Evolutionary conservation across 768 basidiomycete species (phyloP), one percentile per base, ranked within the genome.

Genomic region (Calocera viscosa): DNA sequence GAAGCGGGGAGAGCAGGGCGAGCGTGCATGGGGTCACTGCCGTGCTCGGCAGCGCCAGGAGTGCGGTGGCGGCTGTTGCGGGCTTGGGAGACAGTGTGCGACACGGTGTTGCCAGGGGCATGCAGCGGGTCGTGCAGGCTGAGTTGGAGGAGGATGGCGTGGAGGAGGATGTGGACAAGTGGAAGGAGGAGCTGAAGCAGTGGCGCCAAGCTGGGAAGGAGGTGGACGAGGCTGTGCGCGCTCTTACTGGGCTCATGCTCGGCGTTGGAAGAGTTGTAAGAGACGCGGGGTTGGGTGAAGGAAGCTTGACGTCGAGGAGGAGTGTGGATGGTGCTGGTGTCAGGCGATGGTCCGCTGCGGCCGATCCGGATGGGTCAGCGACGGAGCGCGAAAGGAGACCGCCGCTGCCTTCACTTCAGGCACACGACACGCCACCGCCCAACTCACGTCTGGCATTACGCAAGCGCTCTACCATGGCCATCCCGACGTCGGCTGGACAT

Each of bases 81-180:
- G 10, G 26, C 26, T 5, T 60, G 11, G 53, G 53, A 5, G 53
- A 60, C 3, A 22, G 26, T 60, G 53, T 60, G 24, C 14, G 53
- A 19, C 30, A 16, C 14, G 53, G 53, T 5, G 53, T 60, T 12
- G 53, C 53, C 14, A 26, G 53, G 26, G 53, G 53, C 14, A 60
- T 60, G 53, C 53, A 60, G 53, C 11, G 53, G 53, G 53, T 60
- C 30, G 53, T 60, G 2, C 53, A 60, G 53, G 53, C 53, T 60
- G 53, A 60, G 30, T 26, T 60, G 53, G 53, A 60, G 11, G 53
- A 60, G 14, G 53, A 60, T 10, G 26, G 5, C 5, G 10, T 26
- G 26, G 26, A 26, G 2, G 53, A 32, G 19, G 53, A 60, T 16
- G 24, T 22, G 16, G 53, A 60, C 14, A 26, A 16, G 53, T 60